Evolutionary conservation across 2,329 filamentous ascomycete species (phyloP), one percentile per base, ranked within the genome.

Genomic region (Rhynchosporium secalis): DNA sequence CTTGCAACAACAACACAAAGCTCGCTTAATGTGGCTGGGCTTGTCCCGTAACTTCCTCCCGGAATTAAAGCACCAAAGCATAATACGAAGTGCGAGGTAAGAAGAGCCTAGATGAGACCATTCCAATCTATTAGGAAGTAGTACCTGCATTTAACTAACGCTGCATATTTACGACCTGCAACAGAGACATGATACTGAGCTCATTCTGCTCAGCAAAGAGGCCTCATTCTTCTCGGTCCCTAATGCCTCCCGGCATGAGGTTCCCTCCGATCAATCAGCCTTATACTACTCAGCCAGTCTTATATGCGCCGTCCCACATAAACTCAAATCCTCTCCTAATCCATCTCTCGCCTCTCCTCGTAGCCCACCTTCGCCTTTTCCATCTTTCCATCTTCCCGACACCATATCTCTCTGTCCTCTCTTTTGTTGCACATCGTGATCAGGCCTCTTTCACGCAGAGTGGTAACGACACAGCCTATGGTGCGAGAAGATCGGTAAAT

Each of bases 401-500:
- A 48, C 28, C 15, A 48, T 12, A 48, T 10, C 13, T 10, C 13
- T 13, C 13, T 8, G 20, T 26, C 4, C 26, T 26, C 28, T 41
- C 13, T 45, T 28, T 28, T 45, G 52, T 56, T 56, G 52, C 52
- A 56, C 52, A 56, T 56, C 52, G 38, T 38, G 45, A n/a, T 54
- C 38, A 33, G 49, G 49, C 49, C 38, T 33, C 26, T n/a, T 33
- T 15, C 28, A 36, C 33, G 28, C 47, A 15, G 1, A 43, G 15
- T 40, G 40, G 4, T 4, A 43, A n/a, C 40, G 15, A 1, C 33
- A 5, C 9, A 5, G 33, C 33, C 2, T 36, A 12, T 43, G 40
- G 40, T 43, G 40, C 12, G 7, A 12, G 12, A 12, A n/a, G 15
- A 12, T 36, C 9, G 15, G 40, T 12, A 43, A 12, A 43, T 43